Percentiles rank a stretch among this genome's conserved stretches.
Evolutionary conservation across 2,329 filamentous ascomycete species (phyloP).

Genomic region (Fusarium sp.): DNA sequence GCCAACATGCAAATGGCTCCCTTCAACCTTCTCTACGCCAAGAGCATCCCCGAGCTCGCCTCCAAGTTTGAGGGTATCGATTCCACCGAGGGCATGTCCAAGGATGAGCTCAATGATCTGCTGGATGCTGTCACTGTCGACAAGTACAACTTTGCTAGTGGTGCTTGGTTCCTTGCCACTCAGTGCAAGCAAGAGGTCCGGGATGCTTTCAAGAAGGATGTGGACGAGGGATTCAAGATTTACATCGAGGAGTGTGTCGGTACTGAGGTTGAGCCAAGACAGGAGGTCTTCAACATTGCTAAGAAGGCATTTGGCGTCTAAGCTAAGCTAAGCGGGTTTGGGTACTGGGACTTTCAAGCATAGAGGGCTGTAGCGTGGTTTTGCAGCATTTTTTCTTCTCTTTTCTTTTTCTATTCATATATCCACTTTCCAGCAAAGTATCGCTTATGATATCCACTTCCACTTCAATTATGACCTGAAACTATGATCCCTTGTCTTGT

Average conservation of each 20-base stretch:
- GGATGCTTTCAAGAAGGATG: conserved; percentile 49
- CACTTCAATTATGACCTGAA: not conserved
- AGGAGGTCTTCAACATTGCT: conserved; percentile 57
- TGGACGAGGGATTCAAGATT: conserved; percentile 55
- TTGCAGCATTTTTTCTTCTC: not conserved
- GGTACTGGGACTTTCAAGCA: not conserved
- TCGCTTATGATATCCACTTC: not conserved
- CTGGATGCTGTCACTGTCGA: conserved; percentile 60
- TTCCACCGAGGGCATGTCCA: conserved; percentile 43
- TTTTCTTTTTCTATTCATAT: not conserved
- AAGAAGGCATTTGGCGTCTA: conserved; percentile 58
- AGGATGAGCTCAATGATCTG: conserved; percentile 53
- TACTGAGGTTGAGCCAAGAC: conserved; percentile 47
- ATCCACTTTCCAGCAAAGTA: not conserved
- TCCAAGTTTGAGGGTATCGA: conserved; percentile 48
- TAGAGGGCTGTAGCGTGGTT: not conserved
- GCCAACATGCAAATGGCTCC: conserved; percentile 63
- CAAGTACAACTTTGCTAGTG: conserved; percentile 65
- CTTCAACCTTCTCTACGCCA: conserved; percentile 62
- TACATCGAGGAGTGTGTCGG: conserved; percentile 63
- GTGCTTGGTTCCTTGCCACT: conserved; percentile 62
- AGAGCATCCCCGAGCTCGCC: conserved; percentile 54
- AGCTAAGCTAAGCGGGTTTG: conserved; percentile 33
- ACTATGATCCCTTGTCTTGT: not conserved
- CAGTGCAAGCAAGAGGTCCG: conserved; percentile 55